These are phyloP conservation scores for Rhazya stricta DNA, from an alignment of 257 asterid species.

Conservation along the genomic window DNA sequence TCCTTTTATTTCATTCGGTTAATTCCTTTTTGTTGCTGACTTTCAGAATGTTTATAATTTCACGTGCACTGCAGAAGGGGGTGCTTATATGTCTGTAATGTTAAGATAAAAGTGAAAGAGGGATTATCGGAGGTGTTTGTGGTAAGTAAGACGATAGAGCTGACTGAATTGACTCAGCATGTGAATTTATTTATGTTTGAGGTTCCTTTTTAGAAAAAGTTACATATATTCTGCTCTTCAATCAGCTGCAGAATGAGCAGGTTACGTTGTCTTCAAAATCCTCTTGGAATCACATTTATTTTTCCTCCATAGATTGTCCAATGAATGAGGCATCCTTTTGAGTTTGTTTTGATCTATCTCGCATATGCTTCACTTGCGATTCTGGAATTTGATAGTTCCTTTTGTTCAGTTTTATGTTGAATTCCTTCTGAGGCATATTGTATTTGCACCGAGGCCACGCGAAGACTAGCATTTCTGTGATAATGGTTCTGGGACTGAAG, in stretches of 20 bases:
- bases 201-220: not conserved
- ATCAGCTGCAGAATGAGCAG: slow-evolving; percentile 1
- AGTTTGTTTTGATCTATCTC: not conserved
- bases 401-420: slow-evolving; percentile 4
- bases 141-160: not conserved
- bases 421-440: slow-evolving; percentile 10
- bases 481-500: slow-evolving; percentile 61
- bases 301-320: slow-evolving; percentile 1
- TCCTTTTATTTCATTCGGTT: not conserved
- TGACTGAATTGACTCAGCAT: slow-evolving; percentile 8
- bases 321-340: not conserved
- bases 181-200: not conserved
- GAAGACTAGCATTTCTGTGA: slow-evolving; percentile 20
- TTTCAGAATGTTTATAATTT: not conserved
- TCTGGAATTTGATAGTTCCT: not conserved
- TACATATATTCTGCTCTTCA: not conserved
- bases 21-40: not conserved
- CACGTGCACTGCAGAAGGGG: not conserved
- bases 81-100: not conserved
- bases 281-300: not conserved
- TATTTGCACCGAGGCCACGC: slow-evolving; percentile 13
- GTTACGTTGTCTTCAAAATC: slow-evolving; percentile 5
- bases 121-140: not conserved
- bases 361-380: not conserved
- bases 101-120: not conserved